Evolutionary conservation across 2,329 filamentous ascomycete genomes (phyloP).

Genomic region (Tolypocladium amazonense): DNA sequence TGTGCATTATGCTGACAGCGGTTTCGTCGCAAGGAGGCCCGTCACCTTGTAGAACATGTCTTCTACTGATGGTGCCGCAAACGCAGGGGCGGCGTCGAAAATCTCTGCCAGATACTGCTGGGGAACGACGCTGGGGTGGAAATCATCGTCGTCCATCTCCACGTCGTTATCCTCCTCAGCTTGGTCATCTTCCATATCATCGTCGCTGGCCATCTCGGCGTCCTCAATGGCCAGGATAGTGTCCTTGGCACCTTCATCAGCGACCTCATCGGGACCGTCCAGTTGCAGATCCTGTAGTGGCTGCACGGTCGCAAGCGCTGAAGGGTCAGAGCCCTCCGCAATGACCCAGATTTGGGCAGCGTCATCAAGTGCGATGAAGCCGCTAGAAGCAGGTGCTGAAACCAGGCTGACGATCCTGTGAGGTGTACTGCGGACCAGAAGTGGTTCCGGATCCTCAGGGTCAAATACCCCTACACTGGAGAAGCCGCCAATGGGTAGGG

Average conservation of each 20-base stretch:
- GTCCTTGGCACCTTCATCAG: conserved; percentile 13
- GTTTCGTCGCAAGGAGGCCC: conserved; percentile 45
- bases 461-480: conserved; percentile 58
- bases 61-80: conserved; percentile 60
- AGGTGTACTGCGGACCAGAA: conserved; percentile 46
- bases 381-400: conserved; percentile 51
- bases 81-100: conserved; percentile 59
- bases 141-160: conserved; percentile 32
- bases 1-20: conserved; percentile 18
- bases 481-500: conserved; percentile 34
- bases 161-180: conserved; percentile 31
- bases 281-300: conserved; percentile 44
- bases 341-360: conserved; percentile 59
- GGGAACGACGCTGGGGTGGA: conserved; percentile 50
- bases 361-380: conserved; percentile 69
- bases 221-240: conserved; percentile 28
- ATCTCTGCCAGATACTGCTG: conserved; percentile 59
- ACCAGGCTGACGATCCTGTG: conserved; percentile 56
- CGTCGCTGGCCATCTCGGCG: conserved; percentile 30
- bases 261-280: conserved; percentile 23
- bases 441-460: conserved; percentile 44
- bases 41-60: conserved; percentile 69
- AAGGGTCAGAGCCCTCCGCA: conserved; percentile 46
- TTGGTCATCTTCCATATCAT: conserved; percentile 24
- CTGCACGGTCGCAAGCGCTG: conserved; percentile 39